These are phyloP conservation scores for Didymella sp. DNA, from an alignment of 2,329 filamentous ascomycete genomes.

Conservation along the genomic window DNA sequence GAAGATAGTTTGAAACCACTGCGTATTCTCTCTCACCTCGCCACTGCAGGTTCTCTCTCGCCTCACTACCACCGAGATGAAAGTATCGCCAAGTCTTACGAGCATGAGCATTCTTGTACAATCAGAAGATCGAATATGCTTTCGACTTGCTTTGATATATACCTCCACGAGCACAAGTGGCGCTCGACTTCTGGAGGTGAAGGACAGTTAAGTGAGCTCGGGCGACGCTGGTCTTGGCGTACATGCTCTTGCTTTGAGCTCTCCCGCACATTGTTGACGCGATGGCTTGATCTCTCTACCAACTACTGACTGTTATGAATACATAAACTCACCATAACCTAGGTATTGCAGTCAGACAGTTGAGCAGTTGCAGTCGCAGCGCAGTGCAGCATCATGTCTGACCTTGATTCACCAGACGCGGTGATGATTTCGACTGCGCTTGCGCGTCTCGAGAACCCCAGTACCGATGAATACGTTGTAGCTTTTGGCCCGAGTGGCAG, in stretches of 20 bases:
- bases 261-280: not conserved
- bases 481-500: conserved; percentile 32
- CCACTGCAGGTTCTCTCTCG: too few relatives aligned
- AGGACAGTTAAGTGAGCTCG: not conserved
- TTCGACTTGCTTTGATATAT: not conserved
- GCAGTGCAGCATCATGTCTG: not conserved
- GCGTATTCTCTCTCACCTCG: too few relatives aligned
- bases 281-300: not conserved
- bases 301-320: not conserved
- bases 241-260: not conserved
- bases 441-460: conserved; percentile 22
- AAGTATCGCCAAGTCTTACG: too few relatives aligned
- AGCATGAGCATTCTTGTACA: too few relatives aligned
- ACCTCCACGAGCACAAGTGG: not conserved
- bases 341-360: not conserved
- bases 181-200: not conserved
- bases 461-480: conserved; percentile 35
- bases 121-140: too few relatives aligned
- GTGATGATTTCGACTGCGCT: conserved; percentile 18
- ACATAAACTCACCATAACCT: too few relatives aligned
- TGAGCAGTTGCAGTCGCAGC: not conserved
- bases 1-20: too few relatives aligned
- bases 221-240: conserved; percentile 9
- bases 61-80: too few relatives aligned
- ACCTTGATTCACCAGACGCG: not conserved